Evolutionary conservation across 805 yeast genomes (phyloP), one percentile per base, ranked within the genome.

Genomic region (Ogataea pini): DNA sequence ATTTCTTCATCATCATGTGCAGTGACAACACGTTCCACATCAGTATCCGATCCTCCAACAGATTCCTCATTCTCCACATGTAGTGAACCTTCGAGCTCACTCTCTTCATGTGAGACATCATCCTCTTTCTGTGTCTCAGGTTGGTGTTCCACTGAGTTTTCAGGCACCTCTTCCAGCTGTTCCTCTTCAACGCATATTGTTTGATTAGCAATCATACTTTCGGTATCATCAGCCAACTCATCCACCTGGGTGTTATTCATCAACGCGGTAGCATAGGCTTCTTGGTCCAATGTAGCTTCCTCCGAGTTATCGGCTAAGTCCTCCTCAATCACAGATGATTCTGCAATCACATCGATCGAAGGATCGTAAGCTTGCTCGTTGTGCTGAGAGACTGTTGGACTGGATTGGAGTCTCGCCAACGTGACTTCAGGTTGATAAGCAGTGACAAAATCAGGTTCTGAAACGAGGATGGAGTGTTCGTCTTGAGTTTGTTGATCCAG

Each of bases 191-290:
- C 43, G 40, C 57, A 59, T 9, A 62, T 52, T 1, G 67, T 57
- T 36, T 60, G 63, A 33, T 62, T 56, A 4, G 64, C 64, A 36
- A 56, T 38, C 8, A 52, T 19, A 16, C 49, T 54, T 25, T 54
- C 61, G 1, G 47, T 39, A 14, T 49, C 49, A 7, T 50, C 52
- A 1, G 25, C 48, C 22, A 34, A 4, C 1, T 20, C 47, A 22
- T 49, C 55, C 9, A 17, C 27, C 3, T 42, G 38, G 1, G 64
- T 54, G 25, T 58, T 60, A 47, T 60, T 58, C 41, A 54, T 31
- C n/a, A 62, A 33, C 1, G 65, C 65, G 19, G 64, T 57, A 2
- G 56, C 64, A 42, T 54, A 61, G 2, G 57, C 61, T 36, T 58
- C 61, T 39, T 59, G 58, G 48, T 62, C 59, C 13, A 57, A 12